These are phyloP conservation scores for Penicillium longicatenatum DNA, from an alignment of 495 filamentous ascomycete genomes.

Conservation along the genomic window DNA sequence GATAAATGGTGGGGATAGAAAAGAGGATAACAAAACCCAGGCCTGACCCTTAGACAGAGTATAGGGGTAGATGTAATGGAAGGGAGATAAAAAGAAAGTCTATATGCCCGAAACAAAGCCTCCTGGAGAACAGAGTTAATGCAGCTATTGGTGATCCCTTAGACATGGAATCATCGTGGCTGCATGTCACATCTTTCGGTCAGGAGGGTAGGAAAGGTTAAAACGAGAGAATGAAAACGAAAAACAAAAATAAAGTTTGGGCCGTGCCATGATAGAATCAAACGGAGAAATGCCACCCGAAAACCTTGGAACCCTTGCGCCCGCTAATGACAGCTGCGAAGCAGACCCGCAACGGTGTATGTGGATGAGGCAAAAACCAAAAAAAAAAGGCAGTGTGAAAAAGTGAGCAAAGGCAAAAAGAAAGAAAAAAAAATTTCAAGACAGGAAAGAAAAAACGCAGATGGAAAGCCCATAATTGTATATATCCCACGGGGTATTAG, in stretches of 20 bases:
- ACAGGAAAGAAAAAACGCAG: slow-evolving; percentile 19
- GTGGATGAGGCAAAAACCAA: slow-evolving; percentile 26
- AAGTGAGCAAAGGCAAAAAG: too few species aligned
- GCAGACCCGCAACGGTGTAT: slow-evolving; percentile 36
- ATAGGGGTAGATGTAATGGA: background rate
- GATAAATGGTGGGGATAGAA: slow-evolving; percentile 3
- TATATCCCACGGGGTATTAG: slow-evolving; percentile 36
- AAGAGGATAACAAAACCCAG: background rate
- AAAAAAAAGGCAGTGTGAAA: background rate
- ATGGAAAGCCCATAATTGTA: slow-evolving; percentile 16
- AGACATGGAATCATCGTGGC: background rate
- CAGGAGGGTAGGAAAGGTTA: background rate
- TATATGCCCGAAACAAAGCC: slow-evolving; percentile 17
- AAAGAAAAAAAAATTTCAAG: slow-evolving; percentile 16
- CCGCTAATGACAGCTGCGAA: slow-evolving; percentile 49
- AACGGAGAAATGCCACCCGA: slow-evolving; percentile 37
- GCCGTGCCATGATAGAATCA: slow-evolving; percentile 23
- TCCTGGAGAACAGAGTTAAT: background rate
- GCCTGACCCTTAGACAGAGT: background rate
- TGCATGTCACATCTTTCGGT: too few species aligned
- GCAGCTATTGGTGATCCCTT: background rate
- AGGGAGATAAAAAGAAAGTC: slow-evolving; percentile 18
- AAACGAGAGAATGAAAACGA: slow-evolving; percentile 15
- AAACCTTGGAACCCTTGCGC: slow-evolving; percentile 43
- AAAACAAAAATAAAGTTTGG: slow-evolving; percentile 21